phyloP scores from a whole-genome alignment of 2,329 filamentous ascomycete genomes.

The Allantophomopsis cytisporea region DNA sequence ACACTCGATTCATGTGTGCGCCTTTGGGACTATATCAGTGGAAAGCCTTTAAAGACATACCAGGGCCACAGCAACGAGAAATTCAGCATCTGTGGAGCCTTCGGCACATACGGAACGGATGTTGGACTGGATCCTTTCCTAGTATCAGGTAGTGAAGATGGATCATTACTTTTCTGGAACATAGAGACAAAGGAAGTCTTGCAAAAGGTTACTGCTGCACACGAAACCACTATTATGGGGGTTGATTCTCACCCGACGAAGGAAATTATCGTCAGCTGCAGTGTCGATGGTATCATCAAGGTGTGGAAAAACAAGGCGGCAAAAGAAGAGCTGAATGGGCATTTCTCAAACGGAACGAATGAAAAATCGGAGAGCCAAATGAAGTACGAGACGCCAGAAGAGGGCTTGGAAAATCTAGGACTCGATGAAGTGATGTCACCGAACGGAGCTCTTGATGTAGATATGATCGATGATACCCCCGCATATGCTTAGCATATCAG shows the following conservation, averaged over 20 bases:
- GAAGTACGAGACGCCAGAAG: not conserved
- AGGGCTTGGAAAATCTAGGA: not conserved
- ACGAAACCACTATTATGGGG: slow-evolving; percentile 49
- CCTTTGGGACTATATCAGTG: slow-evolving; percentile 89
- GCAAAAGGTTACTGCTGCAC: slow-evolving; percentile 47
- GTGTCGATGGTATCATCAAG: slow-evolving; percentile 45
- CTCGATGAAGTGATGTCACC: not conserved
- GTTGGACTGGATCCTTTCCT: slow-evolving; percentile 38
- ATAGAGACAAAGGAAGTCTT: slow-evolving; percentile 73
- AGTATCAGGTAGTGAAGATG: slow-evolving; percentile 78
- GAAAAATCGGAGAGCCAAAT: not conserved
- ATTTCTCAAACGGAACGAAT: not conserved
- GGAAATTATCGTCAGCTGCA: slow-evolving; percentile 42
- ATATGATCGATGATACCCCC: no score
- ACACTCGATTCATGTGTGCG: slow-evolving; percentile 83
- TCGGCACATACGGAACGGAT: slow-evolving; percentile 48
- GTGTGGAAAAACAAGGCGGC: slow-evolving; percentile 38
- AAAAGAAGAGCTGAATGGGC: slow-evolving; percentile 4
- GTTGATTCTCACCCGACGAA: slow-evolving; percentile 45
- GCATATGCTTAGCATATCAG: no score
- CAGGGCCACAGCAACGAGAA: slow-evolving; percentile 79
- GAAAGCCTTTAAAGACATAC: slow-evolving; percentile 90
- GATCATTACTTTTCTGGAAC: slow-evolving; percentile 78
- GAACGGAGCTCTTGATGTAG: no score
- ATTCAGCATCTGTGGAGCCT: slow-evolving; percentile 75